Evolutionary conservation across 1,139 yeast species (phyloP), one percentile per base, ranked within the genome.

Genomic region (Waltiozyma sp.): DNA sequence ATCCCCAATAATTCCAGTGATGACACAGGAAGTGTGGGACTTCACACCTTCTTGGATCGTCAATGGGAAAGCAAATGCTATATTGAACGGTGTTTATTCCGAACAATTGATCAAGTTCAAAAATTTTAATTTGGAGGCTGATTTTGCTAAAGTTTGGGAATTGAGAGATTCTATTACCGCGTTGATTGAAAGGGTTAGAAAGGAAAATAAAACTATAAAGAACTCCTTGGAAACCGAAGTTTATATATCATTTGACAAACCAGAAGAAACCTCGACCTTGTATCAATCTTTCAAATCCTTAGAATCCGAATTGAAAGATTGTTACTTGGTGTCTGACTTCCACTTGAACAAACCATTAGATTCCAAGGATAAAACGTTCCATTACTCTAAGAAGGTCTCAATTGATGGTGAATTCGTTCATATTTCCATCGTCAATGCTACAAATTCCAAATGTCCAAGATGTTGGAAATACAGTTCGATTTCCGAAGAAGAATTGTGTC

Each of bases 1-100:
- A 47, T 72, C 91, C 0, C 98, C 98, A 1, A 74, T 93, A 0
- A 66, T 84, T 36, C 99, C 99, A 1, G 59, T 85, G 7, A 65
- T 88, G 46, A 73, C 89, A 0, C 97, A 91, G 59, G 97, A 93
- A 57, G 89, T 77, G 0, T 88, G 96, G 96, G 72, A 74, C 31
- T 69, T 70, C 46, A 57, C 75, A 14, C 70, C 75, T 1, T 50
- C 50, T 0, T 50, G 58, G 37, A 55, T 74, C 15, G 66, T 63
- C 1, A 41, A 50, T 1, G 62, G 59, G 0, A 51, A 51, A 1
- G 58, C 52, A 7, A 72, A 86, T 1, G 91, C 91, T 1, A 74
- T 80, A 53, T 64, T 70, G 57, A 58, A 60, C 19, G 72, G 73
- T 47, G 38, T 52, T 1, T 50, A 70, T n/a, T 28, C 39, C 24